A percentile compares a stretch with the other conserved stretches of the same genome.
Conservation (phyloP, 176 grass and related monocot genomes). For the Puccinellia tenuiflora region DNA sequence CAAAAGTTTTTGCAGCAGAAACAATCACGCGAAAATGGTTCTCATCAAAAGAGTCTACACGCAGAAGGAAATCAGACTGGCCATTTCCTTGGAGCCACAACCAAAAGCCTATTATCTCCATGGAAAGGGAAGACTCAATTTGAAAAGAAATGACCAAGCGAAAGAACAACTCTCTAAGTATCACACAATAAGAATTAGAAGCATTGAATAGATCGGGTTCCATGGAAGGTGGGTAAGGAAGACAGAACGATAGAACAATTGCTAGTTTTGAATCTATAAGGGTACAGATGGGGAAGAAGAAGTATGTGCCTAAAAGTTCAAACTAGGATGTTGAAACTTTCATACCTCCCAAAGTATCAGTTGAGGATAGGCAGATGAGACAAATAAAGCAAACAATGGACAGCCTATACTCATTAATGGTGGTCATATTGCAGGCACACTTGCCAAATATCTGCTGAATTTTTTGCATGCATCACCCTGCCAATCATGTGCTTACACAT, state of each 20-base stretch:
- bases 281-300: neutral
- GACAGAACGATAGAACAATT: neutral
- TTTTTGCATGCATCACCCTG: neutral
- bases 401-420: conserved; percentile 31
- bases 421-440: neutral
- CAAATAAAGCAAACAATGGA: conserved; percentile 6
- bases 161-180: conserved; percentile 32
- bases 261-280: neutral
- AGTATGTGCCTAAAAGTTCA: neutral
- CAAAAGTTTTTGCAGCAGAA: neutral
- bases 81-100: conserved; percentile 48
- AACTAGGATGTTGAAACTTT: neutral
- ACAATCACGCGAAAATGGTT: neutral
- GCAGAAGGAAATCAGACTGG: neutral
- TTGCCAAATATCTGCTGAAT: neutral
- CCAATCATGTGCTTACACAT: neutral
- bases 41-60: neutral
- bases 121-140: conserved; percentile 31
- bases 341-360: conserved; percentile 4
- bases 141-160: conserved; percentile 40
- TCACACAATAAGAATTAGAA: neutral
- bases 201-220: neutral
- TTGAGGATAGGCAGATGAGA: neutral
- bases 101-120: conserved; percentile 62
- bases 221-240: conserved; percentile 11